These are phyloP conservation scores for Microcera coccophila DNA, from an alignment of 2,329 filamentous ascomycete genomes.

Conservation along the genomic window DNA sequence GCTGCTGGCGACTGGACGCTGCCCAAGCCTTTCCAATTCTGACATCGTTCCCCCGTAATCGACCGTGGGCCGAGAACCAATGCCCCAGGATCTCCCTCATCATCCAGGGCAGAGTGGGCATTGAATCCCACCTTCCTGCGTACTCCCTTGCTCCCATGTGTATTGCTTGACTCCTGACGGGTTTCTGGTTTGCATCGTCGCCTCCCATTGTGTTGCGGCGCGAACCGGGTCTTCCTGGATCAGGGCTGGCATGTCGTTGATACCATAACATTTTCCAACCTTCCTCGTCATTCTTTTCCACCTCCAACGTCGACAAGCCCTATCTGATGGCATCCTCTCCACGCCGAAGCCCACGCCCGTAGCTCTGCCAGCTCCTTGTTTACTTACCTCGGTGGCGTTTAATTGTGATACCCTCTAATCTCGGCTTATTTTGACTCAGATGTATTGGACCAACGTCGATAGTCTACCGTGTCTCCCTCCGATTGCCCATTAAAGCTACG, in stretches of 20 bases:
- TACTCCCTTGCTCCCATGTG: not conserved
- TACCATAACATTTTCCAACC: not conserved
- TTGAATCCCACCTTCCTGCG: not conserved
- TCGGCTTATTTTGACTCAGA: not conserved
- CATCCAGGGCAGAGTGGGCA: too few species aligned
- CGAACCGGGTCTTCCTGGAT: conserved; percentile 1
- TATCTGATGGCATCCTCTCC: not conserved
- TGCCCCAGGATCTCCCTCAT: not conserved
- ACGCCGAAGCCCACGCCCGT: not conserved
- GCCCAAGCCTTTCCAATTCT: conserved; percentile 1
- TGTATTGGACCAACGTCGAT: not conserved
- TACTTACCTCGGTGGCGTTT: not conserved
- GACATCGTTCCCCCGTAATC: not conserved
- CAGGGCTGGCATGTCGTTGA: not conserved
- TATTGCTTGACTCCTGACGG: not conserved
- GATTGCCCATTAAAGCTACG: not conserved
- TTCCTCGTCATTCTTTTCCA: not conserved
- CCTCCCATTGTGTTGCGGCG: not conserved
- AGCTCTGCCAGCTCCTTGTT: not conserved
- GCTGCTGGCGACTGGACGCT: conserved; percentile 5
- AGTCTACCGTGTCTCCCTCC: not conserved
- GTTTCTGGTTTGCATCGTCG: not conserved
- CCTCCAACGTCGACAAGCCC: too few species aligned
- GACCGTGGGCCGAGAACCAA: not conserved
- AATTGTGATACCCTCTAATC: conserved; percentile 1